A percentile compares a stretch with the other conserved stretches of the same genome.
Evolutionary conservation across 2,329 filamentous ascomycete species (phyloP).

Genomic region (Hypoxylon sp.): DNA sequence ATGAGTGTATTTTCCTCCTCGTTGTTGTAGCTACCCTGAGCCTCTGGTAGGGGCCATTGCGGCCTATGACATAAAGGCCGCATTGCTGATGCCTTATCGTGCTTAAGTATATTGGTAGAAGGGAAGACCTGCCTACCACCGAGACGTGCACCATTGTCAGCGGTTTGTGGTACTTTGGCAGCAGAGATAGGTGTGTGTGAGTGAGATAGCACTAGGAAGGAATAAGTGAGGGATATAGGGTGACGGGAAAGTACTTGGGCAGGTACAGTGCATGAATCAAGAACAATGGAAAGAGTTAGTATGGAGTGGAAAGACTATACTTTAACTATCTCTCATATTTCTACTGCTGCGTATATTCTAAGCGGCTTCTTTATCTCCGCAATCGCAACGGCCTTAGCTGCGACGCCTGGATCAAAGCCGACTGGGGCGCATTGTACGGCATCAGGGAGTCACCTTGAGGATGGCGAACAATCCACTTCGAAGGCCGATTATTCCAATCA

Average conservation of each 20-base stretch:
- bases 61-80: conserved; percentile 44
- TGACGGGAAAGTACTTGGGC: conserved; percentile 11
- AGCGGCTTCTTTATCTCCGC: conserved; percentile 48
- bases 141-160: conserved; percentile 49
- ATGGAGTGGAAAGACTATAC: conserved; percentile 31
- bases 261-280: conserved; percentile 21
- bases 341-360: conserved; percentile 26
- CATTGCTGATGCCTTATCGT: conserved; percentile 42
- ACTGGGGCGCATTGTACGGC: conserved; percentile 44
- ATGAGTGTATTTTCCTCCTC: conserved; percentile 50
- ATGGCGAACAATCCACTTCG: conserved; percentile 43
- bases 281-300: conserved; percentile 25
- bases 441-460: conserved; percentile 31
- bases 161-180: conserved; percentile 15
- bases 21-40: conserved; percentile 36
- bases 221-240: conserved; percentile 9
- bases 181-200: conserved; percentile 3
- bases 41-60: conserved; percentile 38
- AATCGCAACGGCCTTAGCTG: conserved; percentile 47
- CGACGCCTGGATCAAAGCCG: conserved; percentile 21
- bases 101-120: conserved; percentile 42
- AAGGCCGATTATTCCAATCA: conserved; percentile 50
- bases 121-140: conserved; percentile 45
- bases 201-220: conserved; percentile 18
- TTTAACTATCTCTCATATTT: conserved; percentile 38